These are phyloP conservation scores for Nigrospora oryzae DNA, from an alignment of 2,329 filamentous ascomycete species.

Conservation along the genomic window DNA sequence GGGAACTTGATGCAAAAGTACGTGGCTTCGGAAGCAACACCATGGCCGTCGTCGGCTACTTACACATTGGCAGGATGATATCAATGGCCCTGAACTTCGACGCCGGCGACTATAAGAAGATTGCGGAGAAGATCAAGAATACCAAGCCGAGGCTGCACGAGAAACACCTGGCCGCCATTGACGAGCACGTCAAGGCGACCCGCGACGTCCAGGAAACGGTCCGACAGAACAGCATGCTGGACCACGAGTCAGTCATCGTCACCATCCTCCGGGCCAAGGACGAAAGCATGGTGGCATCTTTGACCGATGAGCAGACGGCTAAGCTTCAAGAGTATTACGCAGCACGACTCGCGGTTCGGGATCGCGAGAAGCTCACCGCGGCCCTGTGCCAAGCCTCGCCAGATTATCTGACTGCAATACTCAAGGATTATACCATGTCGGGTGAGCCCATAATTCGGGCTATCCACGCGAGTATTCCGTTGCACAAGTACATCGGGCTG, in stretches of 20 bases:
- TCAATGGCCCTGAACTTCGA: conserved; percentile 68
- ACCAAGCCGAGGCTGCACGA: conserved; percentile 49
- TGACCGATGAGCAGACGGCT: conserved; percentile 53
- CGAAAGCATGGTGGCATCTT: conserved; percentile 30
- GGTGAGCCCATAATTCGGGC: conserved; percentile 69
- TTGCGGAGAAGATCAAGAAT: conserved; percentile 56
- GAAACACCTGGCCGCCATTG: conserved; percentile 52
- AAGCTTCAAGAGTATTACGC: conserved; percentile 63
- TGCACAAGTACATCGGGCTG: conserved; percentile 60
- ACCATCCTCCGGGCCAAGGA: conserved; percentile 53
- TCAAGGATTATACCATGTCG: conserved; percentile 56
- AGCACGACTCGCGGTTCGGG: conserved; percentile 60
- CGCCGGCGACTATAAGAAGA: conserved; percentile 58
- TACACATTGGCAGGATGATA: conserved; percentile 49
- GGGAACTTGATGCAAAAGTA: conserved; percentile 69
- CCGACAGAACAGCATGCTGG: conserved; percentile 44
- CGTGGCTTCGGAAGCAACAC: not conserved
- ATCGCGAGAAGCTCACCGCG: conserved; percentile 62
- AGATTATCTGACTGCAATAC: conserved; percentile 61
- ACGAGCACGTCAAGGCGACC: conserved; percentile 43
- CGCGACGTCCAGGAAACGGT: conserved; percentile 49
- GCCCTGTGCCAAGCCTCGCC: conserved; percentile 61
- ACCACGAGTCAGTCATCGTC: conserved; percentile 52
- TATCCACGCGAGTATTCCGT: conserved; percentile 63
- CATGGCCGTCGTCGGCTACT: not conserved